Evolutionary conservation across 805 yeast species (phyloP).

Genomic region (Henningerozyma blattae): DNA sequence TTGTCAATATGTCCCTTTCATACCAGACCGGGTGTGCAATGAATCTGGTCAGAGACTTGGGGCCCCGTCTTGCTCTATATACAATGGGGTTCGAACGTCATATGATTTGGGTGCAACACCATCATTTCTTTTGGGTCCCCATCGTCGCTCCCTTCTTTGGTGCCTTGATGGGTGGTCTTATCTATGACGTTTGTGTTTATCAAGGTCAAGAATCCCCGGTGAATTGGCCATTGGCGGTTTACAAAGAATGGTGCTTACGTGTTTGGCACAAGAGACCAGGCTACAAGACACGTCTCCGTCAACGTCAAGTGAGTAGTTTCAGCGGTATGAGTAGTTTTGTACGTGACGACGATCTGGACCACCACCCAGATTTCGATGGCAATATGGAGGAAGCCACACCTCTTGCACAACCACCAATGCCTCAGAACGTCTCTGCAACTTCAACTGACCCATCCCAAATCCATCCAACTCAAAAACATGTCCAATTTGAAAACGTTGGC

Average conservation of each 20-base stretch:
- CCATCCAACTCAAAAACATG: too few species aligned
- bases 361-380: too few species aligned
- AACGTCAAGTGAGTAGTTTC: too few species aligned
- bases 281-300: too few species aligned
- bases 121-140: conserved; percentile 43
- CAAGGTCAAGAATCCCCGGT: conserved; percentile 42
- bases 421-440: too few species aligned
- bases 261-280: conserved; percentile 24
- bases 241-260: conserved; percentile 11
- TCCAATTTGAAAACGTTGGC: too few species aligned
- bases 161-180: conserved; percentile 33
- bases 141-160: conserved; percentile 39
- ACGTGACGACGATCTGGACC: too few species aligned
- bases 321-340: too few species aligned
- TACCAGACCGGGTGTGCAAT: conserved; percentile 44
- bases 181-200: conserved; percentile 40
- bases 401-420: too few species aligned
- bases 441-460: too few species aligned
- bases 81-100: conserved; percentile 35
- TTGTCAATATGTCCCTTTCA: conserved; percentile 37
- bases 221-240: conserved; percentile 29
- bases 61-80: conserved; percentile 38
- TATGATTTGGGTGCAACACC: conserved; percentile 28
- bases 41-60: conserved; percentile 44
- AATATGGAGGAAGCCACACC: too few species aligned